Base-by-base conservation (phyloP, 441 rosid genomes). In the Pelargonium australe region DNA sequence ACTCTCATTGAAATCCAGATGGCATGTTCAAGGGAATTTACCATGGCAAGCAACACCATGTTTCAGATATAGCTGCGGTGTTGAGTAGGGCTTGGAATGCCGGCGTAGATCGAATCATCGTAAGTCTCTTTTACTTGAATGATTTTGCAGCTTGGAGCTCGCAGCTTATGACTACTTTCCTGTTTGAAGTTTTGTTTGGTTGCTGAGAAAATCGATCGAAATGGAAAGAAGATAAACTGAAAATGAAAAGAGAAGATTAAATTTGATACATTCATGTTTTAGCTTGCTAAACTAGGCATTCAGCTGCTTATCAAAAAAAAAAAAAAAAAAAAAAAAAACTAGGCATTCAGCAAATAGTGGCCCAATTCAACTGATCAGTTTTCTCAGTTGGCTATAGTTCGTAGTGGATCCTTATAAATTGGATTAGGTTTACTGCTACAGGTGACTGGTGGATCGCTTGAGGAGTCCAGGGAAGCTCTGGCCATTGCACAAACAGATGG, bases 371-470 rank as follows among this genome's bases (percentile, higher is more conserved):
- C 10, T 45, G 13, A 45, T 10, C 51, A 45, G 10, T 45, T 10
- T 45, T 45, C 34, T 28, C 34, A 28, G 34, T 28, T 28, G 34
- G 34, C 34, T 28, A 28, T 28, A 1, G 51, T 9, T 45, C 12
- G 7, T 51, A 4, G 58, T 51, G 58, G 25, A n/a, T 8, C 16
- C 61, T 10, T 43, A 51, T 70, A 43, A 75, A 68, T 65, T 19
- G 65, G 65, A 40, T 45, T 40, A 28, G 65, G 16, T 40, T 70
- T 72, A 2, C 72, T 65, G 51, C 72, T 57, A 51, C 73, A 93
- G 98, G 96, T 94, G 65, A 94, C 97, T 72, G 98, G 98, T 68
- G 98, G 98, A 28, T 94, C 97, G 14, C 83, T 94, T 19, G 83
- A 87, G 81, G 97, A 89, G 73, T 94, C 99, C 9, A 88, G 80